These are phyloP conservation scores for Pseudogymnoascus sp. DNA, from an alignment of 2,329 filamentous ascomycete genomes.

Conservation along the genomic window DNA sequence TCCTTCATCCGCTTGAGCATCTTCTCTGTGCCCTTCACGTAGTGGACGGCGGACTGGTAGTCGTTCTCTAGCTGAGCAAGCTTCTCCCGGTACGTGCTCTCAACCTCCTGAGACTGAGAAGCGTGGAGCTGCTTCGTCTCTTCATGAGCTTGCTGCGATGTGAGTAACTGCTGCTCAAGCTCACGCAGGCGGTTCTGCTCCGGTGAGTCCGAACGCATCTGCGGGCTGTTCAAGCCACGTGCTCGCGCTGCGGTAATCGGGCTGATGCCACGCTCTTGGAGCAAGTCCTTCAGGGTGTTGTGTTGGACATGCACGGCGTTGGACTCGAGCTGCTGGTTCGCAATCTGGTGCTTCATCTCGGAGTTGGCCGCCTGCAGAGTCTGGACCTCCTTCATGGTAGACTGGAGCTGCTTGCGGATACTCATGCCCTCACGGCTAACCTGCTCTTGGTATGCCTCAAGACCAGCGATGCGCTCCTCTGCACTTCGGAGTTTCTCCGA, in stretches of 20 bases:
- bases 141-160: slow-evolving; percentile 70
- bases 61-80: slow-evolving; percentile 90
- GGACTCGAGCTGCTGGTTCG: slow-evolving; percentile 83
- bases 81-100: slow-evolving; percentile 83
- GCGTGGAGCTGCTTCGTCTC: slow-evolving; percentile 74
- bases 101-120: slow-evolving; percentile 75
- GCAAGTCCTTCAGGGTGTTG: slow-evolving; percentile 83
- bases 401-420: slow-evolving; percentile 83
- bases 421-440: slow-evolving; percentile 85
- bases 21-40: slow-evolving; percentile 97
- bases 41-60: slow-evolving; percentile 95
- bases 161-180: slow-evolving; percentile 78
- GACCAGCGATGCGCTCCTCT: slow-evolving; percentile 90
- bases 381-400: slow-evolving; percentile 74
- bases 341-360: slow-evolving; percentile 73
- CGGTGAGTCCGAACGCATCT: slow-evolving; percentile 66
- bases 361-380: slow-evolving; percentile 70
- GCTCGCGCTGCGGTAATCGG: slow-evolving; percentile 63
- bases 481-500: slow-evolving; percentile 84
- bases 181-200: slow-evolving; percentile 73
- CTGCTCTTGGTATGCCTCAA: slow-evolving; percentile 96
- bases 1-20: slow-evolving; percentile 99
- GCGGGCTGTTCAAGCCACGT: slow-evolving; percentile 63
- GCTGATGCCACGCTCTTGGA: slow-evolving; percentile 81
- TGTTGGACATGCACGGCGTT: slow-evolving; percentile 90